Percentiles rank a stretch among this genome's conserved stretches.
phyloP scores from a whole-genome alignment of 768 basidiomycete genomes.

The Boletus reticuloceps region DNA sequence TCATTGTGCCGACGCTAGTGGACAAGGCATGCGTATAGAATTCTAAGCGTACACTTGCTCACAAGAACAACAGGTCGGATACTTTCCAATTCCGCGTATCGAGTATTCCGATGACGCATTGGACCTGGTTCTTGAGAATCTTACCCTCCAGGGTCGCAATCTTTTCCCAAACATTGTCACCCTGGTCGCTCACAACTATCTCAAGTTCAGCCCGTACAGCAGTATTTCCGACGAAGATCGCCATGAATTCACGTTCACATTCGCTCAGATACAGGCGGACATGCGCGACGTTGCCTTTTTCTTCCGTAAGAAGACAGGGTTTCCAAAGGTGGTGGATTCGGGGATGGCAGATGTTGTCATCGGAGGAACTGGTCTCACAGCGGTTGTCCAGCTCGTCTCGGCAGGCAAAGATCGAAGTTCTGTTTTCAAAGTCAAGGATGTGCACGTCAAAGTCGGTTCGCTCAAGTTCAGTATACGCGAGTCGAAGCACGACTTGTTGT shows the following conservation, averaged over 20 bases:
- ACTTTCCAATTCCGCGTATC: constrained; percentile 88
- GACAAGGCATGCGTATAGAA: constrained; percentile 50
- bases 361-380: constrained; percentile 78
- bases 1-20: constrained; percentile 78
- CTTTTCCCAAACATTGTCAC: constrained; percentile 80
- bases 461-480: constrained; percentile 92
- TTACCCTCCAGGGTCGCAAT: constrained; percentile 84
- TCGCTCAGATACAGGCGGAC: constrained; percentile 89
- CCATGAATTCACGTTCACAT: constrained; percentile 72
- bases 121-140: constrained; percentile 92
- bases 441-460: constrained; percentile 78
- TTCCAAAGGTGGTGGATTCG: constrained; percentile 76
- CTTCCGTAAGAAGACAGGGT: constrained; percentile 81
- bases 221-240: constrained; percentile 52
- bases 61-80: constrained; percentile 50
- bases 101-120: constrained; percentile 88
- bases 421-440: constrained; percentile 69
- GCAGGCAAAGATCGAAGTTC: constrained; percentile 63
- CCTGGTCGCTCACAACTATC: constrained; percentile 74
- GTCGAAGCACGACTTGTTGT: constrained; percentile 84
- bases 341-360: constrained; percentile 85
- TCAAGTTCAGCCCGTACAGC: constrained; percentile 81
- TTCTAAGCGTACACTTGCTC: neutral
- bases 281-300: constrained; percentile 93
- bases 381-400: constrained; percentile 57